These are phyloP conservation scores for Geranium rotundifolium DNA, from an alignment of 345 rosid species.

Conservation along the genomic window DNA sequence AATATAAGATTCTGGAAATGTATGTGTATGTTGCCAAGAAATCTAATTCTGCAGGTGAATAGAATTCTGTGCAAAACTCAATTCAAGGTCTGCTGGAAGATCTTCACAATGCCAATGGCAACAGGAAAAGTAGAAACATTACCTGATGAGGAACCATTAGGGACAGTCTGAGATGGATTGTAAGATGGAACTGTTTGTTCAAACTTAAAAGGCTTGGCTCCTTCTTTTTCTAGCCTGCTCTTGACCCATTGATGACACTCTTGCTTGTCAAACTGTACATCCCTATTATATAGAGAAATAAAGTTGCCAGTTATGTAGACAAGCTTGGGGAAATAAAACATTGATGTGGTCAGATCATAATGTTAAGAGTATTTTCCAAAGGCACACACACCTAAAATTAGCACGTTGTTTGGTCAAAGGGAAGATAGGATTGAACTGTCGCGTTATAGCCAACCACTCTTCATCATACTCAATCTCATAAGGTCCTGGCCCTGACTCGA, in stretches of 20 bases:
- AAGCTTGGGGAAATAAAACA: too few relatives aligned
- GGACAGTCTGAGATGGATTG: slow-evolving; percentile 31
- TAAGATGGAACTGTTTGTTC: slow-evolving; percentile 47
- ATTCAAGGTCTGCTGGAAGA: too few relatives aligned
- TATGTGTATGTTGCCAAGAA: too few relatives aligned
- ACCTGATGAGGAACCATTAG: slow-evolving; percentile 25
- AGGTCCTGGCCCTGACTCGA: slow-evolving; percentile 76
- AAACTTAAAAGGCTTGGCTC: slow-evolving; percentile 70
- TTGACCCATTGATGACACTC: slow-evolving; percentile 62
- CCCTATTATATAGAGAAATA: slow-evolving; percentile 20
- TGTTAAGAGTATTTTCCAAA: background rate
- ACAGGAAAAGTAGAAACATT: slow-evolving; percentile 5
- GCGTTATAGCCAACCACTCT: slow-evolving; percentile 78
- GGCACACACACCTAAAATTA: slow-evolving; percentile 42
- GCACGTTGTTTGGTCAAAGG: slow-evolving; percentile 43
- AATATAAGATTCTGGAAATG: too few relatives aligned
- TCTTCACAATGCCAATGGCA: too few relatives aligned
- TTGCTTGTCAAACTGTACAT: slow-evolving; percentile 31
- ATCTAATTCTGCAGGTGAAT: too few relatives aligned
- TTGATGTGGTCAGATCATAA: background rate
- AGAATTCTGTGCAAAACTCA: too few relatives aligned
- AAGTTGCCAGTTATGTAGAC: background rate
- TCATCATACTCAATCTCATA: slow-evolving; percentile 67
- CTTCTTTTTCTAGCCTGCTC: slow-evolving; percentile 48
- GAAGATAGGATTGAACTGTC: slow-evolving; percentile 49